Evolutionary conservation across 352 stramenopile species (phyloP).

Genomic region (Globisporangium mamillatum): DNA sequence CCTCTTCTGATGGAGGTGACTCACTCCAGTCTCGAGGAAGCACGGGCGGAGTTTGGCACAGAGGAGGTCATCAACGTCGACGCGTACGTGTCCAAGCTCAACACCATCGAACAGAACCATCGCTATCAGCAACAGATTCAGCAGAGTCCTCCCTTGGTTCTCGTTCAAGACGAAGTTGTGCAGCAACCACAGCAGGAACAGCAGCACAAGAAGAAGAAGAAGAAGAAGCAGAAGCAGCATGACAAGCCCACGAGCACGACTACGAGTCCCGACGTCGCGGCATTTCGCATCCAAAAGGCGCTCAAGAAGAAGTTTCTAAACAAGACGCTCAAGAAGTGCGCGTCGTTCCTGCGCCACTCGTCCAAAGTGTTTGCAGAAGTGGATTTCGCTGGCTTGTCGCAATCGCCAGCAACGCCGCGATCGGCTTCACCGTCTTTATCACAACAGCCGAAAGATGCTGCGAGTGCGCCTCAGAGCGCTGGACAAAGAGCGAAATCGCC

Average conservation of each 20-base stretch:
- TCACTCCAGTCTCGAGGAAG: constrained; percentile 1
- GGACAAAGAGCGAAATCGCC: background rate
- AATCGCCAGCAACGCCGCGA: background rate
- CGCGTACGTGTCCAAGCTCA: background rate
- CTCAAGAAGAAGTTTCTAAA: constrained; percentile 18
- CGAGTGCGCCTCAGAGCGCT: background rate
- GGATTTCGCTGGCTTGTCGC: background rate
- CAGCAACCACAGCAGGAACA: background rate
- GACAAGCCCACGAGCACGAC: background rate
- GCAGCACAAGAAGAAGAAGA: background rate
- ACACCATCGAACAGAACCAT: background rate
- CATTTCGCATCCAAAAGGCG: constrained; percentile 16
- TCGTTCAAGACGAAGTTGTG: background rate
- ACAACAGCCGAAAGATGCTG: background rate
- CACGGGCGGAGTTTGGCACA: constrained; percentile 9
- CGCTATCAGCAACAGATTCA: background rate
- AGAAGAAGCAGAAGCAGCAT: background rate
- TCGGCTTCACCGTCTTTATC: background rate
- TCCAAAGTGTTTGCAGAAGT: constrained; percentile 16
- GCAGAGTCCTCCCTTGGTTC: background rate
- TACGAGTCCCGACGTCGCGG: background rate
- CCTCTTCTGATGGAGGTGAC: background rate
- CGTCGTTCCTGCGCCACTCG: constrained; percentile 17
- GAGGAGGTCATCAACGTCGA: constrained; percentile 15
- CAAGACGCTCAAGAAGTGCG: constrained; percentile 18